Conservation (phyloP, 768 basidiomycete species). For the Boletus tomentosulus region DNA sequence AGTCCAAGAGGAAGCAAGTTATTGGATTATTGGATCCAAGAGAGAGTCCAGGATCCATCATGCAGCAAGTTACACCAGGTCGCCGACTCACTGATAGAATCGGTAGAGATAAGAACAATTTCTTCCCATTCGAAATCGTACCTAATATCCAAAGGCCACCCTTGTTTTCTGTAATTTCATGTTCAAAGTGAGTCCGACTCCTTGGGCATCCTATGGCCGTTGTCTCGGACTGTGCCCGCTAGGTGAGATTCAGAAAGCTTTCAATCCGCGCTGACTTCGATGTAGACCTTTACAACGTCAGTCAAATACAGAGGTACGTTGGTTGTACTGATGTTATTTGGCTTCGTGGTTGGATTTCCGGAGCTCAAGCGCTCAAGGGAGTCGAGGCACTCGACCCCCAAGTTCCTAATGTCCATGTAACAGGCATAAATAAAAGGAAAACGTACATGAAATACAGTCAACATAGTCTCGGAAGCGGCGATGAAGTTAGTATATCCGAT, state of each 20-base stretch:
- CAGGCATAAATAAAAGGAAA: not conserved
- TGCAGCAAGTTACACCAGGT: not conserved
- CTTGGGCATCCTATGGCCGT: no score
- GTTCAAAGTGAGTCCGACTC: no score
- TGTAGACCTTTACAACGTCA: no score
- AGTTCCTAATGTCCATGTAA: not conserved
- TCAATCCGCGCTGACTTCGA: no score
- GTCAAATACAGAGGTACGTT: no score
- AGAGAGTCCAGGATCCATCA: not conserved
- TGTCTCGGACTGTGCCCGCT: not conserved
- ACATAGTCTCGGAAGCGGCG: not conserved
- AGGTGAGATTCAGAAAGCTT: no score
- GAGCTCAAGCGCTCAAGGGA: not conserved
- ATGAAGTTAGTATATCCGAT: conserved; percentile 2
- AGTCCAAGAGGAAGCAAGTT: no score
- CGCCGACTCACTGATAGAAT: not conserved
- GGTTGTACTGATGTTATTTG: not conserved
- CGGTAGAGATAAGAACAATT: not conserved
- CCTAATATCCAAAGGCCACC: no score
- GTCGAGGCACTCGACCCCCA: not conserved
- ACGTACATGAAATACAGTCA: not conserved
- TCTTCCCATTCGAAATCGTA: no score
- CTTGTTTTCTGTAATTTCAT: no score
- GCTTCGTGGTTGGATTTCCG: not conserved
- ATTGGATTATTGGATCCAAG: not conserved